A percentile compares a stretch with the other conserved stretches of the same genome.
These are phyloP conservation scores for Otatea glauca DNA, from an alignment of 176 grass and related monocot species.

Conservation along the genomic window DNA sequence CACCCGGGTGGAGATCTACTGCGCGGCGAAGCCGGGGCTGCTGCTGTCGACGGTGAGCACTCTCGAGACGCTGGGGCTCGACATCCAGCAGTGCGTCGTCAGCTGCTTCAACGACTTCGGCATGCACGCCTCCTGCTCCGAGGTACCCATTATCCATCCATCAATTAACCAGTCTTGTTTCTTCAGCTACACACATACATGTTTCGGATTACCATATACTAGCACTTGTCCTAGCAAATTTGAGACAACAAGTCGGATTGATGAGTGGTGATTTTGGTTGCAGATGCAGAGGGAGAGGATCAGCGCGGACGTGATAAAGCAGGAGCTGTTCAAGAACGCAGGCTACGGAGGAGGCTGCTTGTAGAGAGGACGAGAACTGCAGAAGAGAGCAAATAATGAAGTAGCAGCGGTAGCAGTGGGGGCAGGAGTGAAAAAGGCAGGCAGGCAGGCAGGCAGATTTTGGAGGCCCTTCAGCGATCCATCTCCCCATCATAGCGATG, in stretches of 20 bases:
- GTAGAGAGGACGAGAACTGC: slow-evolving; percentile 48
- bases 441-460: no score
- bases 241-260: not conserved
- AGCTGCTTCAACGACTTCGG: slow-evolving; percentile 99
- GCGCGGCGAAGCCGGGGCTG: slow-evolving; percentile 81
- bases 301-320: slow-evolving; percentile 76
- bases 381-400: slow-evolving; percentile 11
- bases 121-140: slow-evolving; percentile 96
- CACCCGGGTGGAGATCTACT: slow-evolving; percentile 92
- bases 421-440: not conserved
- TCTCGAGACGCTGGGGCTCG: slow-evolving; percentile 79
- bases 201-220: not conserved
- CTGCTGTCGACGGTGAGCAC: slow-evolving; percentile 90
- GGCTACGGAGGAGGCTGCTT: slow-evolving; percentile 91
- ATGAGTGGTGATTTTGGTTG: not conserved
- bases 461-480: not conserved
- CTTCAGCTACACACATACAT: not conserved
- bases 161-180: not conserved
- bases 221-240: not conserved
- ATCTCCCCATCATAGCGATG: slow-evolving; percentile 26
- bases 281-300: slow-evolving; percentile 73
- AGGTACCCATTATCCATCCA: slow-evolving; percentile 24
- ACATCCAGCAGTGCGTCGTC: slow-evolving; percentile 95
- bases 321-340: slow-evolving; percentile 87
- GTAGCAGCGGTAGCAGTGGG: slow-evolving; percentile 31